Base-by-base conservation (phyloP, 2,329 filamentous ascomycete species). In the Neopestalotiopsis rosae region DNA sequence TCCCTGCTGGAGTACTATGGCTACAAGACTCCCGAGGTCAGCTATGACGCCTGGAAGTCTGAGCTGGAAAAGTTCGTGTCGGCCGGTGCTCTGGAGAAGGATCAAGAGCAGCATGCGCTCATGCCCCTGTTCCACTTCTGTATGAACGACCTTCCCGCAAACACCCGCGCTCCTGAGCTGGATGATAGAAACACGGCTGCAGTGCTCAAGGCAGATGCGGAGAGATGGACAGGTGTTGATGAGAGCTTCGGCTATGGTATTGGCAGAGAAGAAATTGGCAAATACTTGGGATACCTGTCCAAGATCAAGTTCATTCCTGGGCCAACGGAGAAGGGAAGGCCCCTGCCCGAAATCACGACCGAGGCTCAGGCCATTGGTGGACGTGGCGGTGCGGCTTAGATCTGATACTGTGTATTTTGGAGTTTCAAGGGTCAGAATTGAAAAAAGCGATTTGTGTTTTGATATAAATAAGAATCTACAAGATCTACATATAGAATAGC, bases 61-160 rank as follows among this genome's bases (percentile, higher is more conserved):
- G 86, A 87, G 72, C 85, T 97, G 69, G 88, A 92, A 80, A 80
- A 85, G 66, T 94, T 92, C 75, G 91, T 94, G 69, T 87, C 87
- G 28, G 86, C 84, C 14, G 85, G 84, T 63, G 77, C 83, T 6
- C 80, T 86, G 2, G 82, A 86, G 69, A 87, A 89, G 65, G 87
- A 87, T 65, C 79, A 88, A 69, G 90, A 92, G 74, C 89, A 92
- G 78, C 89, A 91, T 74, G 92, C 93, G 1, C 85, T 95, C 3
- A 88, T 92, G 81, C 92, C 92, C 0, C 86, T 95, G 5, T 93
- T 91, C 79, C 90, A 94, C 77, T 92, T 94, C 79, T 90, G 91
- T 61, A 89, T 88, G 28, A 87, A 87, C 30, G 89, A 94, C 78
- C 83, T 94, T n/a, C 92, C 91, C 0, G 85, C 86, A 56, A 89